Conservation (phyloP, 805 yeast genomes). For the Wickerhamomyces canadensis region DNA sequence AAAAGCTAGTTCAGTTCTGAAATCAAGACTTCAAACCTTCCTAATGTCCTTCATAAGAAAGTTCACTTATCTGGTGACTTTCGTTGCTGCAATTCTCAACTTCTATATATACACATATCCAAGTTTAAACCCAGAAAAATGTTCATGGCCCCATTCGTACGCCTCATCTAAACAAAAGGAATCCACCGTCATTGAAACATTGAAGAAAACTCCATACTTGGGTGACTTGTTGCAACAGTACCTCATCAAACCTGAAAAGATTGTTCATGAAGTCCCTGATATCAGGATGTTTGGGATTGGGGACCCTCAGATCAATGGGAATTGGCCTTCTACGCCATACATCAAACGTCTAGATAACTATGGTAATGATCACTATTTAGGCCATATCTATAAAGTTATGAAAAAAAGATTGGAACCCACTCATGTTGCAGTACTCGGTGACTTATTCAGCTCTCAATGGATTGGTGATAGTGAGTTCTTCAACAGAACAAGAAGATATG, state of each 20-base stretch:
- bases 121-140: slow-evolving; percentile 44
- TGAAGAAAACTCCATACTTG: slow-evolving; percentile 16
- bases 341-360: slow-evolving; percentile 73
- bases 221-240: slow-evolving; percentile 23
- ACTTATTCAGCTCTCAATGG: slow-evolving; percentile 92
- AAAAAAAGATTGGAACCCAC: slow-evolving; percentile 59
- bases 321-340: slow-evolving; percentile 65
- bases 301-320: slow-evolving; percentile 95
- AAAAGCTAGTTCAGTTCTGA: too few species aligned
- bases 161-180: slow-evolving; percentile 12
- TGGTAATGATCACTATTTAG: slow-evolving; percentile 87
- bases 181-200: slow-evolving; percentile 5
- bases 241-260: slow-evolving; percentile 19
- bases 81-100: slow-evolving; percentile 44
- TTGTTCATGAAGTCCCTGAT: slow-evolving; percentile 24
- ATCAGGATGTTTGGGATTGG: slow-evolving; percentile 80
- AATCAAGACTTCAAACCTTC: background rate
- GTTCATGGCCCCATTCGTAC: slow-evolving; percentile 50
- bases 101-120: slow-evolving; percentile 74
- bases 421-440: slow-evolving; percentile 89
- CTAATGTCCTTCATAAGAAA: slow-evolving; percentile 19
- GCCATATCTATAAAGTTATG: slow-evolving; percentile 74
- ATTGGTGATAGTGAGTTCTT: slow-evolving; percentile 81
- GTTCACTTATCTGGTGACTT: slow-evolving; percentile 20
- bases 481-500: slow-evolving; percentile 70